Evolutionary conservation across 1,284 basidiomycete genomes (phyloP).

Genomic region (Trichosporon faecale): DNA sequence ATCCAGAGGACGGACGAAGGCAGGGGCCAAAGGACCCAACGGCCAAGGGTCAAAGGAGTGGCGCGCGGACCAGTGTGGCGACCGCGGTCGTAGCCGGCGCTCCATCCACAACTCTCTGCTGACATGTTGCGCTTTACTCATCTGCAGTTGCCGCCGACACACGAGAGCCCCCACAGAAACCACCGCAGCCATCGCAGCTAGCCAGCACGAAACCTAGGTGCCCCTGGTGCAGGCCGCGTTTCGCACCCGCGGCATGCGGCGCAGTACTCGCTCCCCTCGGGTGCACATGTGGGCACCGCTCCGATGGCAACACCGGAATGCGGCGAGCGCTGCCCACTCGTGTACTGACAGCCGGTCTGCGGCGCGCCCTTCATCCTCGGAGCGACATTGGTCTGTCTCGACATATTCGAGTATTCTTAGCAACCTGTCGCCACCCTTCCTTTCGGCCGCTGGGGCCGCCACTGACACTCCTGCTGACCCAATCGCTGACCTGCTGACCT

Average conservation of each 20-base stretch:
- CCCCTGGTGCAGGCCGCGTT: not conserved
- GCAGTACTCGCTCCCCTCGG: not conserved
- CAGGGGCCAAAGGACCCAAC: too few species aligned
- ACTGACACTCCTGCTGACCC: not conserved
- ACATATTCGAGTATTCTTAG: not conserved
- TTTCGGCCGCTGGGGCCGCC: not conserved
- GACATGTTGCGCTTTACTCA: not conserved
- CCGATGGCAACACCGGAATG: not conserved
- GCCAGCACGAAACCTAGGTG: not conserved
- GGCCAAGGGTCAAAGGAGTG: not conserved
- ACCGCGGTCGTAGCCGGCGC: not conserved
- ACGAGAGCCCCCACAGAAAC: not conserved
- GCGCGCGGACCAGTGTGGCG: not conserved
- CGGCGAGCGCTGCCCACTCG: not conserved
- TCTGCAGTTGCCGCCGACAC: not conserved
- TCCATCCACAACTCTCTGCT: not conserved
- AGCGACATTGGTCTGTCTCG: not conserved
- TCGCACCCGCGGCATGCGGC: not conserved
- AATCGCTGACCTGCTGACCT: too few species aligned
- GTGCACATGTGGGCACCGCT: not conserved
- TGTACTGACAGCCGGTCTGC: not conserved
- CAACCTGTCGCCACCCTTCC: too few species aligned
- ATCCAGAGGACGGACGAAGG: too few species aligned
- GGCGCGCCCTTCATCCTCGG: not conserved
- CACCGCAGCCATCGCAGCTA: not conserved